These are phyloP conservation scores for Ophiocordyceps sinensis DNA, from an alignment of 2,329 filamentous ascomycete genomes.

Conservation along the genomic window DNA sequence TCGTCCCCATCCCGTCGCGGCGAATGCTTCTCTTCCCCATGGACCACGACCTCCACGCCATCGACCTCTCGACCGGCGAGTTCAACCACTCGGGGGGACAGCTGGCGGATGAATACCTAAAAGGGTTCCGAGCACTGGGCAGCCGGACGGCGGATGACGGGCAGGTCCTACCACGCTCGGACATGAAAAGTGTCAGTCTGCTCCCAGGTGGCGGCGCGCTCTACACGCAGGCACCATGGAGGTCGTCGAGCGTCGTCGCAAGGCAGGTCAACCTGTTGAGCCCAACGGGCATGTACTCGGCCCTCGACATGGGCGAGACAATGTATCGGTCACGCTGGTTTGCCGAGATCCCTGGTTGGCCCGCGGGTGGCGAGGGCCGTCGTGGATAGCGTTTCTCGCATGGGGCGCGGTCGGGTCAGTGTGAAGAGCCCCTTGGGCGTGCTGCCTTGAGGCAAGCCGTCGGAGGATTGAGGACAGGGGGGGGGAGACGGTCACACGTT, in stretches of 20 bases:
- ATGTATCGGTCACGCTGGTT: neutral
- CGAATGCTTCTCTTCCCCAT: neutral
- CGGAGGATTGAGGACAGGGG: no score
- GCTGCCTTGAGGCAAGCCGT: no score
- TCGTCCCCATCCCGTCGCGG: neutral
- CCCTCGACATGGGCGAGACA: neutral
- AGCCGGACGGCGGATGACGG: neutral
- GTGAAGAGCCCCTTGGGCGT: no score
- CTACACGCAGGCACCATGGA: neutral
- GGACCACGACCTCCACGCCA: neutral
- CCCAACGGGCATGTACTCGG: neutral
- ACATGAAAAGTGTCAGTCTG: neutral
- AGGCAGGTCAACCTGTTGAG: neutral
- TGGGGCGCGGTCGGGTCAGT: no score
- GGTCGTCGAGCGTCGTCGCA: neutral
- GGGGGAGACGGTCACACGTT: no score
- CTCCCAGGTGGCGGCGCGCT: neutral
- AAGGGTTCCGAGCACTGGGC: neutral
- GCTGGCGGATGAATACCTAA: neutral
- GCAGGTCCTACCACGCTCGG: neutral
- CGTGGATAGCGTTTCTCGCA: no score
- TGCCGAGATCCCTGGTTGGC: neutral
- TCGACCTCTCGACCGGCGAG: neutral
- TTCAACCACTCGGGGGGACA: neutral
- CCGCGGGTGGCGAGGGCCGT: neutral